Evolutionary conservation across 306 rosid species (phyloP).

Genomic region (Oxytropis ochrocephala): DNA sequence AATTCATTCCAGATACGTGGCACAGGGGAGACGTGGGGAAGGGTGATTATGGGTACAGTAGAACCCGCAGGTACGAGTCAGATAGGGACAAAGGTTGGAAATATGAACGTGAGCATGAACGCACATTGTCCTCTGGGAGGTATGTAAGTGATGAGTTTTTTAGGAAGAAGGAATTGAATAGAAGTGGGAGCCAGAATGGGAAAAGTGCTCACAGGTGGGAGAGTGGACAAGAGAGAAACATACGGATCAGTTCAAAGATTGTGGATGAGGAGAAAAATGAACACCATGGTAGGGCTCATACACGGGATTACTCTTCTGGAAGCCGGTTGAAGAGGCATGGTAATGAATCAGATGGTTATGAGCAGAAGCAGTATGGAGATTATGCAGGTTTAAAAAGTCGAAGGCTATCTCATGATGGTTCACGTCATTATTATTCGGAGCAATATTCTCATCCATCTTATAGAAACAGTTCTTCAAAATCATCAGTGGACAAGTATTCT

Average conservation of each 20-base stretch:
- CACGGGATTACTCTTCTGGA: conserved; percentile 56
- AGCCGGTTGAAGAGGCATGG: conserved; percentile 73
- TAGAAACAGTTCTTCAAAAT: conserved; percentile 51
- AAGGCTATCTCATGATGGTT: conserved; percentile 61
- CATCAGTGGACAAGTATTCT: conserved; percentile 56
- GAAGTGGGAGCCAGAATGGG: conserved; percentile 54
- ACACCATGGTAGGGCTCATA: conserved; percentile 55
- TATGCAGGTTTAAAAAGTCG: conserved; percentile 55
- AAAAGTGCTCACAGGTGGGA: conserved; percentile 75
- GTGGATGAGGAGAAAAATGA: conserved; percentile 72
- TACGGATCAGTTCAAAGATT: conserved; percentile 73
- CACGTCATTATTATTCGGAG: conserved; percentile 50
- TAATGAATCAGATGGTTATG: conserved; percentile 50
- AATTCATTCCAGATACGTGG: conserved; percentile 87
- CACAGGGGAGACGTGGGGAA: conserved; percentile 54
- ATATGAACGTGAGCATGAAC: conserved; percentile 39
- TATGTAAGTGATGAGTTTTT: conserved; percentile 45
- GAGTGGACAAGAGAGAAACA: conserved; percentile 53
- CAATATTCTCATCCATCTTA: conserved; percentile 55
- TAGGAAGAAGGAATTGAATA: conserved; percentile 64
- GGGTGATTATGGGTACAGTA: conserved; percentile 50
- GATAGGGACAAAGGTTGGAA: conserved; percentile 64
- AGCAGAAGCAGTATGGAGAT: conserved; percentile 66
- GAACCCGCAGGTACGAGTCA: conserved; percentile 52
- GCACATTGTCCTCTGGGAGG: conserved; percentile 57